phyloP scores from a whole-genome alignment of 2,329 filamentous ascomycete genomes.

The Botrytis cinerea region DNA sequence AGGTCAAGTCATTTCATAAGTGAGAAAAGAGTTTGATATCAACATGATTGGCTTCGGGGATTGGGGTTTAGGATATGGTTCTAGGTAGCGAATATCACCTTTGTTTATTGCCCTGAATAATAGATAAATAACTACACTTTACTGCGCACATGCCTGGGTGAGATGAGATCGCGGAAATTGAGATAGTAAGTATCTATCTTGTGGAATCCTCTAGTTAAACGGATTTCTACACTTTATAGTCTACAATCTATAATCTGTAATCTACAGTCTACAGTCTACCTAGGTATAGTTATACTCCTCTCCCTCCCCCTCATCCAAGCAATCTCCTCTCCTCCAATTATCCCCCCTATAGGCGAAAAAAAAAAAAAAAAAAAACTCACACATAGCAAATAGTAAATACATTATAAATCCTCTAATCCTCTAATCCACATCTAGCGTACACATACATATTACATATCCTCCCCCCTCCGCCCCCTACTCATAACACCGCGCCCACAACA shows the following conservation, averaged over 20 bases:
- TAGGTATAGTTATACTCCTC: too few species aligned
- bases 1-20: constrained; percentile 65
- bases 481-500: too few species aligned
- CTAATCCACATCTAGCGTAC: rapidly evolving
- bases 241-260: too few species aligned
- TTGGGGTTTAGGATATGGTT: constrained; percentile 29
- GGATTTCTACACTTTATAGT: too few species aligned
- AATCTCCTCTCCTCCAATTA: background rate
- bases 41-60: background rate
- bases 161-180: background rate
- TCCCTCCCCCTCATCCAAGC: too few species aligned
- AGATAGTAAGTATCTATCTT: background rate
- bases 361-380: background rate
- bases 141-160: background rate
- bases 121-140: background rate
- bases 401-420: rapidly evolving
- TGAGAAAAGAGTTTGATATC: constrained; percentile 18
- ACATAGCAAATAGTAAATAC: background rate
- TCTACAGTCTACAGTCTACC: too few species aligned
- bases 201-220: too few species aligned
- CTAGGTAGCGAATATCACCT: constrained; percentile 13
- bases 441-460: background rate
- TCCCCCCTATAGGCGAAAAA: background rate
- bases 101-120: constrained; percentile 6
- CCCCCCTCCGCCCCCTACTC: background rate